Evolutionary conservation across 2,329 filamentous ascomycete species (phyloP).

Genomic region (Epichloe uncinata): DNA sequence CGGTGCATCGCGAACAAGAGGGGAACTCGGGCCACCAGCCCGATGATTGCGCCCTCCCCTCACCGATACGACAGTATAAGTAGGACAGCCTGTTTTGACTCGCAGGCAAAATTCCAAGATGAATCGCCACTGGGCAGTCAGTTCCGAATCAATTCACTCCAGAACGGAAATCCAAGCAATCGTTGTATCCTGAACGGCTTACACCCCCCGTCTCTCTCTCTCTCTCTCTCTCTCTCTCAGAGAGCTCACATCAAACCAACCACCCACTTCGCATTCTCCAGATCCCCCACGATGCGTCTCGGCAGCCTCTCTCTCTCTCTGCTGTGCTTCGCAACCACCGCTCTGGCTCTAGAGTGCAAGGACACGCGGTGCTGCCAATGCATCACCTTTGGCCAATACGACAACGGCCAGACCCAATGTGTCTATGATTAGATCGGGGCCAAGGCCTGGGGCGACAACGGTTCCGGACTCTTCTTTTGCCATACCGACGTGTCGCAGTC

Average conservation of each 20-base stretch:
- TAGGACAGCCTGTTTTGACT: neutral
- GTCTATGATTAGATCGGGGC: neutral
- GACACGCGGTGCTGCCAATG: neutral
- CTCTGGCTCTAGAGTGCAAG: neutral
- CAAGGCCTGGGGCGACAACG: neutral
- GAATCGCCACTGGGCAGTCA: too few species aligned
- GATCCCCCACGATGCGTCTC: neutral
- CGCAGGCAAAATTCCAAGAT: too few species aligned
- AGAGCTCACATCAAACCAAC: neutral
- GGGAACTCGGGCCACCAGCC: neutral
- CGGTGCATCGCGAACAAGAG: neutral
- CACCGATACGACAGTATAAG: neutral
- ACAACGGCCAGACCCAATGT: neutral
- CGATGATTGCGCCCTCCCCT: neutral
- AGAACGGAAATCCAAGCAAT: too few species aligned
- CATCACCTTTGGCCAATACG: neutral
- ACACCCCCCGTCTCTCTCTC: too few species aligned
- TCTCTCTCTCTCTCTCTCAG: neutral
- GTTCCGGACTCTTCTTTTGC: neutral
- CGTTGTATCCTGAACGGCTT: too few species aligned
- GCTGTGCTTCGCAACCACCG: neutral
- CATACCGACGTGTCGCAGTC: neutral
- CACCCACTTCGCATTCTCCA: too few species aligned
- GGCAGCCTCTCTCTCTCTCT: neutral
- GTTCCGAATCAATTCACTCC: too few species aligned